Evolutionary conservation across 495 filamentous ascomycete species (phyloP).

Genomic region (Penicillium diatomitis): DNA sequence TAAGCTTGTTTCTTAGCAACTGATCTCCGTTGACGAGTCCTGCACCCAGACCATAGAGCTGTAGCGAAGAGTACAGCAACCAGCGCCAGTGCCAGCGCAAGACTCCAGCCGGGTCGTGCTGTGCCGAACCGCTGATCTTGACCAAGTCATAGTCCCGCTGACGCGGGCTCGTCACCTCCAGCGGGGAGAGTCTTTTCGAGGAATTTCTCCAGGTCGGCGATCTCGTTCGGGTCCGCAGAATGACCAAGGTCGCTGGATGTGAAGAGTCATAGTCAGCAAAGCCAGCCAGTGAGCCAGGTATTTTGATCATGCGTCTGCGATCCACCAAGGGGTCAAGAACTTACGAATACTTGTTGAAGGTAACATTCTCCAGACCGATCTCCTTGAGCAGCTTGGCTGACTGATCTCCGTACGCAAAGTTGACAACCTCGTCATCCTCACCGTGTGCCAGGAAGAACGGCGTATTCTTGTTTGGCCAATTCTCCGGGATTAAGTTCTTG

Average conservation of each 20-base stretch:
- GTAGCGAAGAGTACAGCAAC: conserved; percentile 42
- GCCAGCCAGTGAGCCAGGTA: too few species aligned
- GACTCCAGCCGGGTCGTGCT: conserved; percentile 8
- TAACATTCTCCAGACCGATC: conserved; percentile 56
- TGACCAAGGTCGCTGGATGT: conserved; percentile 55
- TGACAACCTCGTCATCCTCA: conserved; percentile 60
- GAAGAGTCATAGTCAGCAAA: conserved; percentile 7
- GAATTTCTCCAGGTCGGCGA: conserved; percentile 76
- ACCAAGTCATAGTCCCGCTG: conserved; percentile 43
- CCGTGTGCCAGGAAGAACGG: conserved; percentile 88
- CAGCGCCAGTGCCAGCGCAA: conserved; percentile 28
- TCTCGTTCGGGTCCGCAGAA: conserved; percentile 67
- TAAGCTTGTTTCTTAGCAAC: conserved; percentile 2
- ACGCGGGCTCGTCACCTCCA: conserved; percentile 44
- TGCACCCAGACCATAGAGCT: conserved; percentile 20
- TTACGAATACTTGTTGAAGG: conserved; percentile 67
- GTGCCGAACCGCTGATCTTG: not conserved
- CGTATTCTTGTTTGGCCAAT: conserved; percentile 65
- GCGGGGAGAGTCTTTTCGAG: conserved; percentile 53
- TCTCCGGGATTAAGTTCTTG: conserved; percentile 51
- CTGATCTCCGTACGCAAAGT: conserved; percentile 53
- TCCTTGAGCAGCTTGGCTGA: conserved; percentile 55
- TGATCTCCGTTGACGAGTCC: not conserved
- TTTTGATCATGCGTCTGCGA: not conserved
- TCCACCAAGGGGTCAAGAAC: conserved; percentile 16